Evolutionary conservation across 2,329 filamentous ascomycete species (phyloP).

Genomic region (Sclerotinia sclerotiorum): DNA sequence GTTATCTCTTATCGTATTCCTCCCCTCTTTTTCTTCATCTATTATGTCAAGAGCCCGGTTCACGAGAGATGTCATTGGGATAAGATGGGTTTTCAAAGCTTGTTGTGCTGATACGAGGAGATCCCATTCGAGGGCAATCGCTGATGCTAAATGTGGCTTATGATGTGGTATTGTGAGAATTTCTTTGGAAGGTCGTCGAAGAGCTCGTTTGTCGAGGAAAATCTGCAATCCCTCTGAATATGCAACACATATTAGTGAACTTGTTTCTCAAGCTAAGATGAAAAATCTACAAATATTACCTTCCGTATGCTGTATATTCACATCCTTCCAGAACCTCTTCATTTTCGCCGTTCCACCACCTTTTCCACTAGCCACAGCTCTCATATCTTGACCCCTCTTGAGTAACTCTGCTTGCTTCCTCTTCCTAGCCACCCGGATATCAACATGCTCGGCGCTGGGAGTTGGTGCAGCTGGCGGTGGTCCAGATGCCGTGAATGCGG

Average conservation of each 20-base stretch:
- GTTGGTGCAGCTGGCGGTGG: slow-evolving; percentile 58
- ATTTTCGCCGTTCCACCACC: slow-evolving; percentile 47
- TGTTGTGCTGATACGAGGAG: slow-evolving; percentile 77
- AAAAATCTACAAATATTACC: slow-evolving; percentile 47
- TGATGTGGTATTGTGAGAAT: slow-evolving; percentile 69
- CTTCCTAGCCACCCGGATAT: slow-evolving; percentile 50
- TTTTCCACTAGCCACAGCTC: slow-evolving; percentile 43
- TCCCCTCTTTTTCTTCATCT: slow-evolving; percentile 56
- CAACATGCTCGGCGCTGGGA: slow-evolving; percentile 44
- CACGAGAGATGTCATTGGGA: slow-evolving; percentile 82
- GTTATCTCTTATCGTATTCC: slow-evolving; percentile 56
- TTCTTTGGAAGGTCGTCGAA: slow-evolving; percentile 74
- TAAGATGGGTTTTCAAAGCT: slow-evolving; percentile 80
- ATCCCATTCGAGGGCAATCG: slow-evolving; percentile 93
- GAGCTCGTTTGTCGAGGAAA: slow-evolving; percentile 73
- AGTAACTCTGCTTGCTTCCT: slow-evolving; percentile 56
- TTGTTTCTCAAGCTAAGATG: not conserved
- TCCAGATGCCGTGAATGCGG: slow-evolving; percentile 54
- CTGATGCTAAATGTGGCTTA: slow-evolving; percentile 80
- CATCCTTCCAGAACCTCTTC: slow-evolving; percentile 88
- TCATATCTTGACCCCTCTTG: slow-evolving; percentile 51
- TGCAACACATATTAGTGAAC: slow-evolving; percentile 23
- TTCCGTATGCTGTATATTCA: slow-evolving; percentile 65
- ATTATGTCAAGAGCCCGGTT: slow-evolving; percentile 82
- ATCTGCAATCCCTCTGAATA: slow-evolving; percentile 50